Base-by-base conservation (phyloP, 352 stramenopile species). In the Globisporangium parvum region DNA sequence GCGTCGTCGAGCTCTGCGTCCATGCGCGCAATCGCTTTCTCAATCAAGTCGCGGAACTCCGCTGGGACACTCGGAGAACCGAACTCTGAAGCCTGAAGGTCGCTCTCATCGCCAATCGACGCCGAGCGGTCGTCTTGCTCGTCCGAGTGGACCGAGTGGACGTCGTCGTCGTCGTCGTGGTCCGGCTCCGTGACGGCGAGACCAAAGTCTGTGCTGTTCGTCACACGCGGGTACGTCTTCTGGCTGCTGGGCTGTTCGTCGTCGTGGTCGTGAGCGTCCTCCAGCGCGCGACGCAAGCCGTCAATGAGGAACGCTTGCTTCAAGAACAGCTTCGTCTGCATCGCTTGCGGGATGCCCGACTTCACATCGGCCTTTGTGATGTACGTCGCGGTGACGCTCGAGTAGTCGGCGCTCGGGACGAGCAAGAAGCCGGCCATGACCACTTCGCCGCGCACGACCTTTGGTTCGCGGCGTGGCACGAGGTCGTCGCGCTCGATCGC, bases 271-370 rank as follows among this genome's bases (percentile, higher is more conserved):
- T 87, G n/a, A n/a, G n/a, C n/a, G n/a, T n/a, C 70, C 18, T 88
- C 75, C 14, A 87, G 66, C 28, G 69, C 75, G 35, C 70, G 76
- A 14, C 74, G 75, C 21, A 87, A 41, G 35, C 69, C 75, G 40
- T 87, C 77, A 44, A 87, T 73, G 28, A 88, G 69, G 40, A 86
- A 85, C 24, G 71, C 73, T 52, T 88, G 78, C 68, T 87, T 88
- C 41, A 82, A 66, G 46, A 88, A 84, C 60, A 88, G 67, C 61
- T 85, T 85, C n/a, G 71, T 75, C 57, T 88, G 75, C 18, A 88
- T 61, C 18, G 70, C 56, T 18, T 60, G 52, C 0, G 71, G 75
- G 24, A 87, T 85, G 31, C 75, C 75, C 21, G 69, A 75, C 52
- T 85, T 84, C 24, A 88, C 57, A 39, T 87, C 75, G 31, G 73